Base-by-base conservation (phyloP, 129 eudicot species). In the Flaveria robusta region DNA sequence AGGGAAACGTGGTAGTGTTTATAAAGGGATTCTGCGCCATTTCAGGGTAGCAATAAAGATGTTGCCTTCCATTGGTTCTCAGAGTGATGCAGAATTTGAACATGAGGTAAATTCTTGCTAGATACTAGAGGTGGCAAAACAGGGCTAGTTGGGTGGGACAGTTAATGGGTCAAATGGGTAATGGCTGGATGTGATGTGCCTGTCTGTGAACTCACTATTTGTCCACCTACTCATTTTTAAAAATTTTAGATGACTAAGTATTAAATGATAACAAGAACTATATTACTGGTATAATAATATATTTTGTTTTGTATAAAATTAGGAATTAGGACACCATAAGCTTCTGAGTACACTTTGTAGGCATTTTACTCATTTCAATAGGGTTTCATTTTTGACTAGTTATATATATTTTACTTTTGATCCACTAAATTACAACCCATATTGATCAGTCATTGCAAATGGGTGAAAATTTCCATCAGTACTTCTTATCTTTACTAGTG, bases 1-100 rank as follows among this genome's bases (percentile, higher is more conserved):
- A 75, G 97, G 98, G 78, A 91, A 79, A 68, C 52, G 49, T 72
- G 98, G 98, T 43, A 81, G 91, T 84, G 86, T 88, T 77, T 93
- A 90, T 71, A 87, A 85, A 83, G 98, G 98, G 27, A 65, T 78
- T 15, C 89, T 90, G 80, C 82, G 80, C 34, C 91, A 93, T 71
- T 66, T 76, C 16, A 83, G 84, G 76, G 93, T 93, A 15, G 97
- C 91, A 39, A 88, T 93, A 74, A 93, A 83, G 89, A 93, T 93
- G 97, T 70, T 93, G 72, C 98, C 96, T 15, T 82, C 87, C 7
- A 81, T 76, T 78, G 91, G 91, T 75, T 87, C 88, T 79, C 89
- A 82, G 62, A 66, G 88, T 29, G 92, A 87, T 79, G 47, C 69
- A 12, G 88, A 85, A 65, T 93, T 93, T 45, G 83, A 82, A 70